Base-by-base conservation (phyloP, 1,284 basidiomycete species). In the Sanghuangporus sanghuang region DNA sequence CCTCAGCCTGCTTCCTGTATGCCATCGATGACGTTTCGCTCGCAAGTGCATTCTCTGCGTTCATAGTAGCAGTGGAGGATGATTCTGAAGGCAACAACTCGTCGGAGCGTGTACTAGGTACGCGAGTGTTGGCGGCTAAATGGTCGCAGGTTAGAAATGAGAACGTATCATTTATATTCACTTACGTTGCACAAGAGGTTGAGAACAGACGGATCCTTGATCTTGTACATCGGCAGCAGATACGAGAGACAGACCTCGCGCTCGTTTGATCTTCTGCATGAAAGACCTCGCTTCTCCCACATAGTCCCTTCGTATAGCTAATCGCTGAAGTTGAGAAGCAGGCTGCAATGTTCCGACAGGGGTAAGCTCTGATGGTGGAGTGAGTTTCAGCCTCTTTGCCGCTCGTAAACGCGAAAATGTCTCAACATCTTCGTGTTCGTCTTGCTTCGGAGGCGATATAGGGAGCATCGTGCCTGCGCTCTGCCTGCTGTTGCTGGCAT, bases 341-440 rank as follows among this genome's bases (percentile, higher is more conserved):
- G n/a, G 32, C 44, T 49, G 61, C 1, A 57, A n/a, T 49, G 57
- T 18, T 9, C 78, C 81, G 66, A 78, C 79, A n/a, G 67, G 79
- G 11, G 66, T 66, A 62, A 80, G 81, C 66, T 90, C 87, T 48
- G 77, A 81, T 3, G 74, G 73, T 0, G 83, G 79, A 69, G 87
- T 91, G 32, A 92, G 79, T 69, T 88, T 90, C 62, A 93, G 77
- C 59, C 90, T 84, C 72, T 93, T 93, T 16, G 87, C 78, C 68
- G 87, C 90, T 58, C 90, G 80, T 59, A 88, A 70, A 63, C 85
- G 81, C 14, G 82, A 79, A 49, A 77, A 74, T 62, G 74, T 70
- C 58, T 73, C 73, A 44, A 75, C 72, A 21, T 16, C 44, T 14
- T 58, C 57, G 1, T 46, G 48, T 35, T 59, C 58, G 6, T 61